Conservation (phyloP, 495 filamentous ascomycete species). For the Xylaria cubensis region DNA sequence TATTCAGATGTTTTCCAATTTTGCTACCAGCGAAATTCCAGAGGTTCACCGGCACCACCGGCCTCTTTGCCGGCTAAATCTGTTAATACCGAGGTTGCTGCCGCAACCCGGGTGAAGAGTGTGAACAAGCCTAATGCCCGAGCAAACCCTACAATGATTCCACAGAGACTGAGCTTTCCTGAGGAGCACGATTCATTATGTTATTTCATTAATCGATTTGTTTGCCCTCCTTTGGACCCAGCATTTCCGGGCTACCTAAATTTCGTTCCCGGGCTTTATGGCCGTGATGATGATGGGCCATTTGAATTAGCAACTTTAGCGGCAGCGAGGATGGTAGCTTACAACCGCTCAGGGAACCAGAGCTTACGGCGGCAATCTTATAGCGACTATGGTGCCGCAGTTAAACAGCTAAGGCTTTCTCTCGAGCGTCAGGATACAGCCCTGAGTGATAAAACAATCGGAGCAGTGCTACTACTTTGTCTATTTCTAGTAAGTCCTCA, state of each 20-base stretch:
- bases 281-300: not conserved
- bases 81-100: not conserved
- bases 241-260: not conserved
- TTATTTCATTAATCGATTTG: conserved; percentile 9
- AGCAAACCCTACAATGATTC: not conserved
- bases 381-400: not conserved
- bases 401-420: not conserved
- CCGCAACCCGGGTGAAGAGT: no score
- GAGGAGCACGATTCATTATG: not conserved
- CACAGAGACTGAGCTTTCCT: not conserved
- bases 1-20: conserved; percentile 2
- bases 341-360: not conserved
- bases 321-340: not conserved
- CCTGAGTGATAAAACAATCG: not conserved
- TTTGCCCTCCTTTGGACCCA: not conserved
- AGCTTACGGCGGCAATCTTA: not conserved
- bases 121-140: not conserved
- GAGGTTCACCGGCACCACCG: not conserved
- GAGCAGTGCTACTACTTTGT: not conserved
- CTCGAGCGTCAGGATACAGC: not conserved
- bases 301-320: not conserved
- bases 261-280: not conserved
- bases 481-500: not conserved
- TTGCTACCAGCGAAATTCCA: not conserved
- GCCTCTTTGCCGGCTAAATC: not conserved